Evolutionary conservation across 2,329 filamentous ascomycete species (phyloP).

Genomic region (Verticillium dahliae): DNA sequence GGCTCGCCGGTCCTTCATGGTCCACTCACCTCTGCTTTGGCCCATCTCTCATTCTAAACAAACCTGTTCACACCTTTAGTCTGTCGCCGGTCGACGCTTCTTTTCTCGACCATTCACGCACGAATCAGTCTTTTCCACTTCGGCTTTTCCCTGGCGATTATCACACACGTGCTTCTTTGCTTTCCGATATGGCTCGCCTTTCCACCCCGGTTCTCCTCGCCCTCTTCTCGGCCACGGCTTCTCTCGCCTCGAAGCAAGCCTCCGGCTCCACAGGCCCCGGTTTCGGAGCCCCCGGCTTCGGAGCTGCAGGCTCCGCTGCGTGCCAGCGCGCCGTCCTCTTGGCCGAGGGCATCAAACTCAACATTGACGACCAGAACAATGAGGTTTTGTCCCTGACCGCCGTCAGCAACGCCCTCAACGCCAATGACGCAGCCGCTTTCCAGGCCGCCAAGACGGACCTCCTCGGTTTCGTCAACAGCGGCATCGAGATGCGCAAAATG

Average conservation of each 20-base stretch:
- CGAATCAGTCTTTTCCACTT: background rate
- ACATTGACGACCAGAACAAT: slow-evolving; percentile 9
- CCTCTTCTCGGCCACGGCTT: background rate
- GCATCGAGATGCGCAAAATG: slow-evolving; percentile 9
- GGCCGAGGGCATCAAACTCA: slow-evolving; percentile 7
- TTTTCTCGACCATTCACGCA: background rate
- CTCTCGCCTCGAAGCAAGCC: background rate
- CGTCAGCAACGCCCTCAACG: slow-evolving; percentile 6
- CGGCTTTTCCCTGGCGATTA: background rate
- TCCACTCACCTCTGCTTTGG: background rate
- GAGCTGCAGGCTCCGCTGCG: background rate
- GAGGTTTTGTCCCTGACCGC: slow-evolving; percentile 6
- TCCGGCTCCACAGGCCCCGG: background rate
- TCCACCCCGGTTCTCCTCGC: background rate
- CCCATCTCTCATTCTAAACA: background rate
- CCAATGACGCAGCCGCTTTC: slow-evolving; percentile 7
- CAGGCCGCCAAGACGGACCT: slow-evolving; percentile 11
- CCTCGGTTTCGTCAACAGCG: slow-evolving; percentile 9
- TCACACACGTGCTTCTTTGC: background rate
- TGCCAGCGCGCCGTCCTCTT: slow-evolving; percentile 6
- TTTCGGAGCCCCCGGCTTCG: too few relatives aligned
- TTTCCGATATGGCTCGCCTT: background rate
- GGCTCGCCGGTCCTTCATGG: background rate
- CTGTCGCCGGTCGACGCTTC: background rate
- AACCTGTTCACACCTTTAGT: background rate